A percentile compares a stretch with the other conserved stretches of the same genome.
Evolutionary conservation across 345 rosid genomes (phyloP).

Genomic region (Populus tremula): DNA sequence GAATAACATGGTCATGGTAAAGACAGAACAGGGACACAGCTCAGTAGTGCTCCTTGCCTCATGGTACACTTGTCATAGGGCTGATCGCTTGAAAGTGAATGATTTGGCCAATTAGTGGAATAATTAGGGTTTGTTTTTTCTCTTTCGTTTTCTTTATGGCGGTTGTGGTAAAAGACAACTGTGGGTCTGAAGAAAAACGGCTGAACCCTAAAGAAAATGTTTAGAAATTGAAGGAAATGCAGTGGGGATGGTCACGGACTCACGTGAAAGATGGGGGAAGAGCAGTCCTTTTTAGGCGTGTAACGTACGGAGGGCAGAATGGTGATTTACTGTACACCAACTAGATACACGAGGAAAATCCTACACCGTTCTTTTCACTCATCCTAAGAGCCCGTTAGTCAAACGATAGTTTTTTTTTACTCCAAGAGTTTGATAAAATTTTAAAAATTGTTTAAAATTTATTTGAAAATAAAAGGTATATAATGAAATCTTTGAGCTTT

Average conservation of each 20-base stretch:
- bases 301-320: not conserved
- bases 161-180: slow-evolving; percentile 5
- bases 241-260: not conserved
- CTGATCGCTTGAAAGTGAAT: not conserved
- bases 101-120: not conserved
- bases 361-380: no score
- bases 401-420: no score
- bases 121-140: not conserved
- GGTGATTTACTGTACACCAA: not conserved
- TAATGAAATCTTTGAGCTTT: no score
- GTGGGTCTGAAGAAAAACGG: not conserved
- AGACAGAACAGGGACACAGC: not conserved
- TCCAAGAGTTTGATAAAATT: no score
- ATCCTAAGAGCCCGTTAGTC: no score
- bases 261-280: not conserved
- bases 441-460: no score
- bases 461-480: no score
- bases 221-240: not conserved
- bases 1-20: not conserved
- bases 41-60: not conserved
- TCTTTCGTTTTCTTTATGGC: not conserved
- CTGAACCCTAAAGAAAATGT: not conserved
- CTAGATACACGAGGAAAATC: no score
- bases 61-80: not conserved
- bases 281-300: not conserved